Evolutionary conservation across 106 monocot genomes (phyloP).

Genomic region (Posidonia australis): DNA sequence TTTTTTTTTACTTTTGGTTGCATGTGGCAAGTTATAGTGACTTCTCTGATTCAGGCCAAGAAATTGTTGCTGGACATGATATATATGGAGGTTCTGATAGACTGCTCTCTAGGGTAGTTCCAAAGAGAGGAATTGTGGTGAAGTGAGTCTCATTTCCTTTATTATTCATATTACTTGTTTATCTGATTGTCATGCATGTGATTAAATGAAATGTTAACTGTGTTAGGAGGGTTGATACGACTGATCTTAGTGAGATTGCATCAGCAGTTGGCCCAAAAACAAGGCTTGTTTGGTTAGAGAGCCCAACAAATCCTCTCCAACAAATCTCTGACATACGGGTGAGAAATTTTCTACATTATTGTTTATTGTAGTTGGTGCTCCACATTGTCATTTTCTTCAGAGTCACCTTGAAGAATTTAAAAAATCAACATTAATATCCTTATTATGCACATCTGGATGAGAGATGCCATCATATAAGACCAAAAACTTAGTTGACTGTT

Average conservation of each 20-base stretch:
- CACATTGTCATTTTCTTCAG: not conserved
- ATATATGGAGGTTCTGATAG: slow-evolving; percentile 96
- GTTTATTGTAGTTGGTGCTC: not conserved
- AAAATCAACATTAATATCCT: no score
- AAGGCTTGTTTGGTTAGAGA: slow-evolving; percentile 90
- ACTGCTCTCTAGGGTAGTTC: slow-evolving; percentile 73
- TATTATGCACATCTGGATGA: no score
- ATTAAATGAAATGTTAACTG: not conserved
- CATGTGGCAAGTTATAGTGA: not conserved
- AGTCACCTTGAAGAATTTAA: not conserved
- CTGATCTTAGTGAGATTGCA: slow-evolving; percentile 51
- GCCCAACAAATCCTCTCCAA: slow-evolving; percentile 88
- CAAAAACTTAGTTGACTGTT: no score
- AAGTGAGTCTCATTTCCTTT: slow-evolving; percentile 43
- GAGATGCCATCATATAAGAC: no score
- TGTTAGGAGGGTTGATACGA: slow-evolving; percentile 65
- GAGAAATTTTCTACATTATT: slow-evolving; percentile 5
- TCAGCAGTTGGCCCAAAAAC: slow-evolving; percentile 55
- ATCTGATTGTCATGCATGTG: not conserved
- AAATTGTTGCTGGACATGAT: slow-evolving; percentile 92
- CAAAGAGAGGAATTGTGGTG: slow-evolving; percentile 70
- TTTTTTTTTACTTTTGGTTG: not conserved
- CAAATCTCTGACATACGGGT: slow-evolving; percentile 84
- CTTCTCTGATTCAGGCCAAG: slow-evolving; percentile 42
- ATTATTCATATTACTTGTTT: not conserved